Evolutionary conservation across 257 asterid genomes (phyloP), one percentile per base, ranked within the genome.

Genomic region (Nicotiana noctiflora): DNA sequence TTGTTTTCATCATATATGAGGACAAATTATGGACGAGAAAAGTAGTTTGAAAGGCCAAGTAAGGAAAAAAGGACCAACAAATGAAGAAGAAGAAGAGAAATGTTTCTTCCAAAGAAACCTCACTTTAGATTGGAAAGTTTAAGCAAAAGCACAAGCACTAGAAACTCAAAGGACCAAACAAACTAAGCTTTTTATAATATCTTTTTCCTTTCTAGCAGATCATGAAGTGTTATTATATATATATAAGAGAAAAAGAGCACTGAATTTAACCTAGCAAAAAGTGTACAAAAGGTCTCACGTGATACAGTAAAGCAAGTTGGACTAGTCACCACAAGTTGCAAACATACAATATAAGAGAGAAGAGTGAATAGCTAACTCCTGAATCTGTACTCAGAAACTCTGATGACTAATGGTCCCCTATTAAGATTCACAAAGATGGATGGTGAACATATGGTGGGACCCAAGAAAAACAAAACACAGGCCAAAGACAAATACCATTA

Each of bases 121-220:
- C 49, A 57, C 76, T 55, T 31, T 37, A 62, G 61, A 79, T 75
- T 81, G 83, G 84, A 76, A 79, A 83, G 83, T 81, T 46, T 83
- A 66, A 81, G 87, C 84, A 83, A 74, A 66, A 75, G 82, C 56
- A 79, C 83, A 84, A 82, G 68, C 75, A 29, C 68, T 37, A 77
- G 59, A 62, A 27, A 67, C 78, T 57, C 70, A 18, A 76, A 82
- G 79, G 76, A 46, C 70, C 80, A 82, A 84, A 80, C 83, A 81
- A 78, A 70, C 9, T 23, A 49, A 49, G 31, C 79, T 74, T 74
- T 64, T 64, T 64, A 29, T 64, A 18, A 29, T 63, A 21, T 27
- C 72, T 62, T 29, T 72, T 40, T 37, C 27, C 37, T 49, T 49
- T 74, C 9, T 25, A 3, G 15, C 25, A 25, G 21, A 74, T 40